phyloP scores from a whole-genome alignment of 495 filamentous ascomycete genomes.

The Penicillium crystallinum region DNA sequence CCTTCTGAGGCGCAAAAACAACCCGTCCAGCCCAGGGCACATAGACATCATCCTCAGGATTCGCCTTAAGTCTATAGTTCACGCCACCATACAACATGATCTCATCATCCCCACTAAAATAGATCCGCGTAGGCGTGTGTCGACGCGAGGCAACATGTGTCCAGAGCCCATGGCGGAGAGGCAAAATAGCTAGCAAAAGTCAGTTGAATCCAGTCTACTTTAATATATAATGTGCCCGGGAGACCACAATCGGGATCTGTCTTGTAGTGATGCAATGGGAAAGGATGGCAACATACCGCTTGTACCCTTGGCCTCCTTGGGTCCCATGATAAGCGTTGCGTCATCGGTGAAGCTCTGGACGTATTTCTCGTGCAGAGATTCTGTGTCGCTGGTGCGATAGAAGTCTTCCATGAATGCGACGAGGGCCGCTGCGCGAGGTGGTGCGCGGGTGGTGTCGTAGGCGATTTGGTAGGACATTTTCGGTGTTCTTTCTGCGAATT shows the following conservation, averaged over 20 bases:
- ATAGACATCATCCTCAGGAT: slow-evolving; percentile 38
- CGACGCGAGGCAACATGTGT: slow-evolving; percentile 46
- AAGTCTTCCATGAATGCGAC: slow-evolving; percentile 51
- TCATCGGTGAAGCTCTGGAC: slow-evolving; percentile 49
- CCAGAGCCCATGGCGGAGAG: slow-evolving; percentile 53
- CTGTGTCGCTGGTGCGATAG: slow-evolving; percentile 54
- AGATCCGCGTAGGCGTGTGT: slow-evolving; percentile 49
- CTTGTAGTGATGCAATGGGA: neutral
- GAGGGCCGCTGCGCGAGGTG: slow-evolving; percentile 29
- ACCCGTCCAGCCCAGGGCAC: slow-evolving; percentile 53
- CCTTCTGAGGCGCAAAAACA: slow-evolving; percentile 39
- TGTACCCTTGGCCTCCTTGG: slow-evolving; percentile 45
- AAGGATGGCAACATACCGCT: slow-evolving; percentile 34
- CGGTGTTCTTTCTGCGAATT: neutral
- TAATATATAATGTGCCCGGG: neutral
- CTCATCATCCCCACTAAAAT: slow-evolving; percentile 47
- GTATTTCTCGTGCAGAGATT: slow-evolving; percentile 52
- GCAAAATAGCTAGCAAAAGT: slow-evolving; percentile 44
- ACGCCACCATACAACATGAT: slow-evolving; percentile 62
- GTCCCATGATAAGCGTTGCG: slow-evolving; percentile 54
- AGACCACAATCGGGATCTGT: no score
- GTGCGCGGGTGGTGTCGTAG: slow-evolving; percentile 27
- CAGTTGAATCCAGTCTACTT: neutral
- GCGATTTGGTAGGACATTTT: slow-evolving; percentile 39
- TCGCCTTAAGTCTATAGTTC: slow-evolving; percentile 48